phyloP scores from a whole-genome alignment of 1,284 basidiomycete species.

The Schizophyllum commune region DNA sequence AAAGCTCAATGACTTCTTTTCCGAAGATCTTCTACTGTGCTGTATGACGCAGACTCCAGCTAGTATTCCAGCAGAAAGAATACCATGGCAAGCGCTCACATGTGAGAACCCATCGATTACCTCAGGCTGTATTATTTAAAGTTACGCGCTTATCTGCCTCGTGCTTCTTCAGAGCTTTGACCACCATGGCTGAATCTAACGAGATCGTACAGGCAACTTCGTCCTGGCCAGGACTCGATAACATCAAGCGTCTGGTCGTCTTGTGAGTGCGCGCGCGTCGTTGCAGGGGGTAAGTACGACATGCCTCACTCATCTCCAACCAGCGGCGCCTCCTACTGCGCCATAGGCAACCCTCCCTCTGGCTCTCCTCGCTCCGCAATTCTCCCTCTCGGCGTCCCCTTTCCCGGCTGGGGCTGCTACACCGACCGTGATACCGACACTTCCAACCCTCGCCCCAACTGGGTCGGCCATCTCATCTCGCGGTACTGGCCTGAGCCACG shows the following conservation, averaged over 20 bases:
- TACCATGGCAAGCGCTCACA: no score
- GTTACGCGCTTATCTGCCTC: background rate
- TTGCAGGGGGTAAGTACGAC: no score
- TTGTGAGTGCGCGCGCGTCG: background rate
- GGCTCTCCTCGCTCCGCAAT: background rate
- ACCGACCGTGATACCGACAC: background rate
- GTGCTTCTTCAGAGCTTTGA: background rate
- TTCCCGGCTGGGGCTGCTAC: background rate
- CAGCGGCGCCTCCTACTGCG: background rate
- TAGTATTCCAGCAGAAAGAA: no score
- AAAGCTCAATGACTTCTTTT: no score
- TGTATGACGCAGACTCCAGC: no score
- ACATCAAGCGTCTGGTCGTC: background rate
- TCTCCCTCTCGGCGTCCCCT: background rate
- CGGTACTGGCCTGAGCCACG: slow-evolving; percentile 7
- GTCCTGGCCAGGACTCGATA: background rate
- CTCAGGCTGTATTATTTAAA: no score
- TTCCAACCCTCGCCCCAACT: slow-evolving; percentile 4
- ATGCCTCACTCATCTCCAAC: background rate
- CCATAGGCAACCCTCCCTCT: background rate
- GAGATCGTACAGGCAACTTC: background rate
- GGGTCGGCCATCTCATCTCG: slow-evolving; percentile 12
- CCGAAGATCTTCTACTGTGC: no score
- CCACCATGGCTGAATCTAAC: background rate
- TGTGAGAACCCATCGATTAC: no score